Conservation (phyloP, 23 red algal species). For the Agarophyton chilense region DNA sequence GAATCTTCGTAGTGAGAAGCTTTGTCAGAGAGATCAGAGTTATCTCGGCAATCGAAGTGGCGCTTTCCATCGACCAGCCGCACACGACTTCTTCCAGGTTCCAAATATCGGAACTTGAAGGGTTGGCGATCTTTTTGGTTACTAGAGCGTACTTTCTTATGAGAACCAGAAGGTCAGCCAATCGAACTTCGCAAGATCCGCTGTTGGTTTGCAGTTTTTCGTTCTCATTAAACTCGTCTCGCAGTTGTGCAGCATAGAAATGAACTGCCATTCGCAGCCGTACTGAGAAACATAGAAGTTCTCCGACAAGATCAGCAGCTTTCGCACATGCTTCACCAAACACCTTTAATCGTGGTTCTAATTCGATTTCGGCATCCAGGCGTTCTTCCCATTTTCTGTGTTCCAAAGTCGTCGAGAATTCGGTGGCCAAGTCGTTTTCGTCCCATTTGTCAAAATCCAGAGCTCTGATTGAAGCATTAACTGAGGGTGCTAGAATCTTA, state of each 20-base stretch:
- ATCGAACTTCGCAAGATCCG: conserved; percentile 20
- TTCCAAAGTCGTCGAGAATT: conserved; percentile 43
- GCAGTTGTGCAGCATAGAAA: conserved; percentile 55
- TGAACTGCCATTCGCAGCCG: conserved; percentile 69
- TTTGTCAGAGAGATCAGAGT: conserved; percentile 60
- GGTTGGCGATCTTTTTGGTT: conserved; percentile 49
- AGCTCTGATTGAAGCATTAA: conserved; percentile 31
- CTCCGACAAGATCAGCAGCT: conserved; percentile 53
- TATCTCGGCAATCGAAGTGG: conserved; percentile 22
- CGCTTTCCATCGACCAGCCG: conserved; percentile 60
- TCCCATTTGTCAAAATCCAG: conserved; percentile 32
- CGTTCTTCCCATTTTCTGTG: conserved; percentile 35
- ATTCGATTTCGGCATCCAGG: conserved; percentile 57
- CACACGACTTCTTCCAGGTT: conserved; percentile 20
- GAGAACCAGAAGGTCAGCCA: conserved; percentile 54
- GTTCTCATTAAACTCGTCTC: conserved; percentile 26
- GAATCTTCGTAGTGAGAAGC: conserved; percentile 63
- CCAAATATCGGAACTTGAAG: conserved; percentile 26
- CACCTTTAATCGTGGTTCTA: conserved; percentile 53
- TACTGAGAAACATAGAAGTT: conserved; percentile 67
- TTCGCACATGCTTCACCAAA: conserved; percentile 56
- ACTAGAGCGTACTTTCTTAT: conserved; percentile 51
- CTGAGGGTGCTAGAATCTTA: conserved; percentile 58
- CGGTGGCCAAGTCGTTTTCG: conserved; percentile 28
- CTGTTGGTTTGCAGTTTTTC: neutral